phyloP scores from a whole-genome alignment of 2,329 filamentous ascomycete genomes.

The Colletotrichum costaricense region DNA sequence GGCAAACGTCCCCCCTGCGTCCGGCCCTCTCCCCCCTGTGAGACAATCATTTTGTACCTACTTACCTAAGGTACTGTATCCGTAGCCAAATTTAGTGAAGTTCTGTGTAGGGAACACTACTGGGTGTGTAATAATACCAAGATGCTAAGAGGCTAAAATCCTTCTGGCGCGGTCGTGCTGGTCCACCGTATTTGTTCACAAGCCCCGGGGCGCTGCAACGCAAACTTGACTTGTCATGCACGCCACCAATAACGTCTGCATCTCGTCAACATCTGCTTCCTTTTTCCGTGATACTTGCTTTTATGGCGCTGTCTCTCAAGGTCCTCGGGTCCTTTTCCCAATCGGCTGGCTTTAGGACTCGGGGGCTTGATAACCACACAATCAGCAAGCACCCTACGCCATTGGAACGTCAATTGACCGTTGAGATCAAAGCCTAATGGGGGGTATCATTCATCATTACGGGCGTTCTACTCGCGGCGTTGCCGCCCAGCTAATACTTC shows the following conservation, averaged over 20 bases:
- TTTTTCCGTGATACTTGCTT: background rate
- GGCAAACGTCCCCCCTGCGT: background rate
- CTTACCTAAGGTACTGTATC: too few species aligned
- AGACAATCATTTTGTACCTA: slow-evolving; percentile 10
- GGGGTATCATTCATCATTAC: slow-evolving; percentile 33
- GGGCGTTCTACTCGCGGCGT: slow-evolving; percentile 3
- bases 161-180: background rate
- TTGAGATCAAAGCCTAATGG: too few species aligned
- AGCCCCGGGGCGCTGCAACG: background rate
- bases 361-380: too few species aligned
- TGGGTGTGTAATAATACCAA: too few species aligned
- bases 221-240: background rate
- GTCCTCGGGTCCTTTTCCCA: background rate
- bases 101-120: too few species aligned
- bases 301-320: background rate
- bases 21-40: background rate
- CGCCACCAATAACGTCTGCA: slow-evolving; percentile 2
- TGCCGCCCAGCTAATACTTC: background rate
- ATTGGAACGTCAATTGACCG: background rate
- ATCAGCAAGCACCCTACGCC: background rate
- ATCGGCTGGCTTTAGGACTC: too few species aligned
- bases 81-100: too few species aligned
- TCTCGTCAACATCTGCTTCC: slow-evolving; percentile 19
- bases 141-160: background rate
- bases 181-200: background rate